Evolutionary conservation across 331 rosid genomes (phyloP), one percentile per base, ranked within the genome.

Genomic region (Arachis monticola): DNA sequence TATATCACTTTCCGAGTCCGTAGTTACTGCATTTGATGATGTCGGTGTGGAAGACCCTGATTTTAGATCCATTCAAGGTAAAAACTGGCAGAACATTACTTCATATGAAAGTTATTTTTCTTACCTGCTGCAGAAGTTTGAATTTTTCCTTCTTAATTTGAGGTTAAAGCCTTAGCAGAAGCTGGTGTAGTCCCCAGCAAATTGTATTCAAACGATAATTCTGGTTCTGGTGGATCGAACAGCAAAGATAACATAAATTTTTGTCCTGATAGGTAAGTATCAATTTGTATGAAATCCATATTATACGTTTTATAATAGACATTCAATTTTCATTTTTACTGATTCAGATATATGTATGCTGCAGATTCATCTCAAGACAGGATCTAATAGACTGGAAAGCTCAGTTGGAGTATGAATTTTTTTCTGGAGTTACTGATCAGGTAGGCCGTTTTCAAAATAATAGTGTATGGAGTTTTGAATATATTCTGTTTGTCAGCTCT

Each of bases 321-420:
- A 4, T 35, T 70, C 60, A 44, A 48, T 62, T 75, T 62, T 45
- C 47, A 51, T 74, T 76, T 65, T 65, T 41, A 51, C 77, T 80
- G 50, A 73, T 66, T 68, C 55, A 55, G 71, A 63, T 8, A 45
- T 78, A 73, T 84, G 67, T 71, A 71, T 81, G 88, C 77, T 73
- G 70, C 83, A 94, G 99, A 83, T 90, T 84, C 86, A 74, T 94
- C 35, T 85, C 95, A 68, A 91, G 99, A n/a, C 90, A 85, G 80
- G 92, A 90, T 82, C 83, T 94, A 74, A 83, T 91, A n/a, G 89
- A 88, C 81, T 94, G 99, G 99, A 90, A 88, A 82, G 85, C 95
- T 76, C 90, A 85, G 82, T 79, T 91, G 66, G 99, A 94, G 82
- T 92, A 94, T 77, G 87, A 84, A 10, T 77, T 87, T 67, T 69